Conservation (phyloP, 1,139 yeast genomes). For the Sugiyamaella pinicola region DNA sequence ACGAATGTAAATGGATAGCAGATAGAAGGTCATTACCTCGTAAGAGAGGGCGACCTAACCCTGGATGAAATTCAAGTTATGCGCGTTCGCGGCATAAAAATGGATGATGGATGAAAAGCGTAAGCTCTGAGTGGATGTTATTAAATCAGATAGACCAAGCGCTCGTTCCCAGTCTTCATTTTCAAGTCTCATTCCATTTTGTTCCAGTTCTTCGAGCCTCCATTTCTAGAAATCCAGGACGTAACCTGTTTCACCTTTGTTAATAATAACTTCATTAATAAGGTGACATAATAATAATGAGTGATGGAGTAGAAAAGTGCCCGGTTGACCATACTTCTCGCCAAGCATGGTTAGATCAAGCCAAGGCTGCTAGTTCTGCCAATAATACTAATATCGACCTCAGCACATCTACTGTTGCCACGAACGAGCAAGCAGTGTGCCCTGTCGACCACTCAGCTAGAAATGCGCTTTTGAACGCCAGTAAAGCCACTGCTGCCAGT, state of each 20-base stretch:
- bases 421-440: conserved; percentile 47
- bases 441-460: conserved; percentile 70
- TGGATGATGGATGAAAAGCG: conserved; percentile 1
- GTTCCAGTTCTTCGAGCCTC: background rate
- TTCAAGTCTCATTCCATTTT: too few species aligned
- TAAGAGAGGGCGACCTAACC: background rate
- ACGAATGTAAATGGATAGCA: background rate
- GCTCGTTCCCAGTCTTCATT: too few species aligned
- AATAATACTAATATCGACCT: conserved; percentile 2
- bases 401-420: too few species aligned
- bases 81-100: conserved; percentile 2
- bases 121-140: conserved; percentile 5
- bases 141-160: too few species aligned
- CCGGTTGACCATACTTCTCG: conserved; percentile 42
- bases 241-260: too few species aligned
- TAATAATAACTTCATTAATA: too few species aligned
- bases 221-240: too few species aligned
- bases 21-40: background rate
- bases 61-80: too few species aligned
- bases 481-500: conserved; percentile 28
- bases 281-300: background rate
- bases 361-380: conserved; percentile 16
- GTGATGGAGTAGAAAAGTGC: conserved; percentile 31
- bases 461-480: conserved; percentile 46
- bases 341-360: conserved; percentile 33